These are phyloP conservation scores for Pythium volutum DNA, from an alignment of 352 stramenopile genomes.

Conservation along the genomic window DNA sequence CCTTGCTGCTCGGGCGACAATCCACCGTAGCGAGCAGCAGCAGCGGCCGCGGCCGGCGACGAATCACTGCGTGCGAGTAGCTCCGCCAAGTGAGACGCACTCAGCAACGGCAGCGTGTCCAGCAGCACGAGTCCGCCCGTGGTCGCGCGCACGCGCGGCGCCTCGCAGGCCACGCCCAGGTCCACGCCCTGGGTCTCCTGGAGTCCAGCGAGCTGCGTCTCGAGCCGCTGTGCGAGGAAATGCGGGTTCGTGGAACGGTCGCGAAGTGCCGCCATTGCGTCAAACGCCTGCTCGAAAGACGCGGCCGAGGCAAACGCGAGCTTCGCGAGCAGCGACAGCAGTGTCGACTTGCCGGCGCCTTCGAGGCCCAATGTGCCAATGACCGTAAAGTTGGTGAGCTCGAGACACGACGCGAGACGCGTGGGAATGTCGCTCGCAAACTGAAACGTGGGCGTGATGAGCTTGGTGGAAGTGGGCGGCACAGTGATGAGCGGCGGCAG, in stretches of 20 bases:
- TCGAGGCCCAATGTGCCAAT: constrained; percentile 65
- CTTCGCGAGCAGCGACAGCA: constrained; percentile 49
- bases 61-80: constrained; percentile 47
- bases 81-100: constrained; percentile 53
- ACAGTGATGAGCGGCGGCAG: constrained; percentile 10
- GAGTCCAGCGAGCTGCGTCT: constrained; percentile 30
- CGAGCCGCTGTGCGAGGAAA: constrained; percentile 41
- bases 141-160: constrained; percentile 25
- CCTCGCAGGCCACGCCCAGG: constrained; percentile 38
- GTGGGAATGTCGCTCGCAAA: constrained; percentile 61
- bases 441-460: constrained; percentile 49
- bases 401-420: constrained; percentile 50
- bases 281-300: neutral
- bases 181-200: constrained; percentile 62
- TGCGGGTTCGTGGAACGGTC: constrained; percentile 10
- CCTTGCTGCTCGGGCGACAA: constrained; percentile 63
- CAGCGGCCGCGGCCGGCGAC: constrained; percentile 5
- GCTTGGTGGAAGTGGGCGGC: constrained; percentile 43
- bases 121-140: constrained; percentile 49
- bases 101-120: constrained; percentile 67
- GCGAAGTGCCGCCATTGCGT: constrained; percentile 10
- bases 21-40: constrained; percentile 36
- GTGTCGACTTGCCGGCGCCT: constrained; percentile 67
- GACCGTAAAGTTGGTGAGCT: constrained; percentile 69
- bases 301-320: constrained; percentile 1